Conservation (phyloP, 495 filamentous ascomycete species). For the Podospora conica region DNA sequence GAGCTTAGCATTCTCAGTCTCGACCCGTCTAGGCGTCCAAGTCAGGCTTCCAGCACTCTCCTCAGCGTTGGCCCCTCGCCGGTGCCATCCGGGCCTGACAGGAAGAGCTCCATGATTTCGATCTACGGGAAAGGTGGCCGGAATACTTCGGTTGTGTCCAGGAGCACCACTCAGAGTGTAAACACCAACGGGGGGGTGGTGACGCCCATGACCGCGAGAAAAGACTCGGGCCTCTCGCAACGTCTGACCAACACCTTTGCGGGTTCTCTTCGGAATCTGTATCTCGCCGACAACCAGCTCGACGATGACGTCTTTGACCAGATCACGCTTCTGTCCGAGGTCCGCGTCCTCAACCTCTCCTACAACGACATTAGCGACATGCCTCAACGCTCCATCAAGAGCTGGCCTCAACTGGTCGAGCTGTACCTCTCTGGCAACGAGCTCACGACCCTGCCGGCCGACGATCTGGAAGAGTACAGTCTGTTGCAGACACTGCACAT, state of each 20-base stretch:
- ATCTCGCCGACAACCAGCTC: constrained; percentile 87
- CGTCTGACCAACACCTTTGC: constrained; percentile 78
- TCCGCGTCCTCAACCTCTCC: constrained; percentile 86
- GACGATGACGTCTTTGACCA: constrained; percentile 93
- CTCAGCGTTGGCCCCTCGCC: constrained; percentile 72
- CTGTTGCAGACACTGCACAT: constrained; percentile 86
- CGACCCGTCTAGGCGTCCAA: constrained; percentile 72
- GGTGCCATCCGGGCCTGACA: constrained; percentile 47
- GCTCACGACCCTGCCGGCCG: constrained; percentile 80
- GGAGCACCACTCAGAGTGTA: constrained; percentile 36
- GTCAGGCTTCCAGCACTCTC: constrained; percentile 71
- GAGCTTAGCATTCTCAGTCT: constrained; percentile 52
- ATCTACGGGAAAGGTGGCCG: constrained; percentile 66
- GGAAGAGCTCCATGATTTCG: constrained; percentile 78
- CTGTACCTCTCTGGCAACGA: constrained; percentile 96
- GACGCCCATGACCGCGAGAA: constrained; percentile 55
- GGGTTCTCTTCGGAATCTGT: constrained; percentile 72
- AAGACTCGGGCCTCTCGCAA: constrained; percentile 78
- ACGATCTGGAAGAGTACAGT: constrained; percentile 85
- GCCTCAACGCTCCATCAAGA: constrained; percentile 75
- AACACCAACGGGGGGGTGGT: constrained; percentile 41
- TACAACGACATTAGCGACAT: constrained; percentile 94
- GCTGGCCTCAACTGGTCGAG: constrained; percentile 83
- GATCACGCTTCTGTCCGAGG: constrained; percentile 70
- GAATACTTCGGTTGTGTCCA: constrained; percentile 79